Evolutionary conservation across 306 rosid species (phyloP), one percentile per base, ranked within the genome.

Genomic region (Rosa lucieae): DNA sequence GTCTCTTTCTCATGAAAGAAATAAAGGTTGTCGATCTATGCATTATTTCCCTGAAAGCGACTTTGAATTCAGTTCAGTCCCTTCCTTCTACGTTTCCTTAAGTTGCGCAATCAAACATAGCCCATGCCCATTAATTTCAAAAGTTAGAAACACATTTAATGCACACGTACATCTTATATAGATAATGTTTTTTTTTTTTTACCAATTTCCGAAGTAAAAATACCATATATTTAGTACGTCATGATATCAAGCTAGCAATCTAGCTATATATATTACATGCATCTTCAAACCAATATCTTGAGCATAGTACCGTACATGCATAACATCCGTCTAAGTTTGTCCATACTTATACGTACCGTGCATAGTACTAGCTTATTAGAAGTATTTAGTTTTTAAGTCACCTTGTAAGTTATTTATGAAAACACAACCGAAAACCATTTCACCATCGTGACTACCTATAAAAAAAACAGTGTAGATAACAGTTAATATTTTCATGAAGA

Each of bases 21-120:
- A 40, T 55, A 73, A 63, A 23, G 23, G 49, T 80, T 62, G 83
- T 74, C 72, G 65, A 63, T 79, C 46, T 37, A 39, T 42, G 71
- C 66, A 73, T 44, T 71, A 65, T 68, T 29, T 84, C 75, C 78
- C 81, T 59, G 72, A 79, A 84, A 84, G 67, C 72, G 84, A 81
- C 85, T 17, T 42, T 13, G 43, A 3, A n/a, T 26, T 49, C 35
- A 10, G 13, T 20, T 47, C 53, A 43, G 55, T 42, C 46, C 77
- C 49, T 66, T 58, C 56, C 73, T 39, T 18, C 40, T 83, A 75
- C 77, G 48, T 20, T 52, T 63, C 62, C 72, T 20, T 62, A 46
- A 3, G 39, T 70, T 76, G 44, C 47, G 48, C 72, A 65, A 48
- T 63, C 55, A 63, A 63, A 29, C n/a, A 18, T 49, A 32, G 14